Base-by-base conservation (phyloP, 164 flowering plant species). In the Malania oleifera region DNA sequence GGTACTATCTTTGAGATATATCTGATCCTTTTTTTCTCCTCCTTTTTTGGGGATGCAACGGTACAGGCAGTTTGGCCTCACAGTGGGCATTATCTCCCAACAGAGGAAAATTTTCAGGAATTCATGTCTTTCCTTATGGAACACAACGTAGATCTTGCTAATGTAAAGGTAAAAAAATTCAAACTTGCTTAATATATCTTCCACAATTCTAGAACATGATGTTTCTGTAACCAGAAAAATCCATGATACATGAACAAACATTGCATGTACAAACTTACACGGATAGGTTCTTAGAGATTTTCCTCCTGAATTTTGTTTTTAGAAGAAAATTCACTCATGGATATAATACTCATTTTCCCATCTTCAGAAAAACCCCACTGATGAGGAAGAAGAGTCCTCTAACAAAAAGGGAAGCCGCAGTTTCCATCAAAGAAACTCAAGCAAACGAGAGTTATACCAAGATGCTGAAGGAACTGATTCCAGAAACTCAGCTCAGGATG, bases 51-150 rank as follows among this genome's bases (percentile, higher is more conserved):
- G 5, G 22, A 17, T 17, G 2, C 18, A 22, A n/a, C 1, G 8
- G 41, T 28, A 70, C 63, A 92, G 98, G 88, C 95, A 5, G 84
- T 92, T 52, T 92, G 98, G 97, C 98, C 98, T 56, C 90, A 91
- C 73, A 91, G 98, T 59, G 98, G 98, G 27, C 98, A 91, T 67
- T 91, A 92, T 63, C 89, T 79, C 51, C 98, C 98, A 22, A 92
- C 97, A 14, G 87, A 82, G 70, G 95, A 90, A 64, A 92, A 92
- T 73, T 92, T 92, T 39, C 73, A 74, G 65, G 95, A 78, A 64
- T 83, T 92, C 48, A 66, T 86, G 76, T 56, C 70, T 15, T 90
- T 84, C 67, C 91, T 92, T 13, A 23, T 14, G 74, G 87, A 82
- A 35, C 72, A 83, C 48, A 50, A 74, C 29, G 85, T 92, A 7